Evolutionary conservation across 106 monocot species (phyloP).

Genomic region (Dendrobium nobile): DNA sequence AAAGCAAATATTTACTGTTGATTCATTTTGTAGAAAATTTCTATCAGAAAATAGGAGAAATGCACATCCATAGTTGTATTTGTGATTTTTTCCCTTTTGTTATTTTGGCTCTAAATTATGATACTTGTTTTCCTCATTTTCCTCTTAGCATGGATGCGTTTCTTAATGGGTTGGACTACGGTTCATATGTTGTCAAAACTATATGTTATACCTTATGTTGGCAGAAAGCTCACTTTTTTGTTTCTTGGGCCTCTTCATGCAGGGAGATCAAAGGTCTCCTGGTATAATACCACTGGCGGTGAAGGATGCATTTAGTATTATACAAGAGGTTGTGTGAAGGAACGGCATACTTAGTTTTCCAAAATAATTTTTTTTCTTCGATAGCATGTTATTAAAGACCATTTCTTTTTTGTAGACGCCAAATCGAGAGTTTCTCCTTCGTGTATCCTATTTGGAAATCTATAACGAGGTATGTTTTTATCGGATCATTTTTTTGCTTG

Average conservation of each 20-base stretch:
- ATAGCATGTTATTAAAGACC: slow-evolving; percentile 6
- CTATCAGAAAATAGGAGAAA: neutral
- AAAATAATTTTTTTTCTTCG: neutral
- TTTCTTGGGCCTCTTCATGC: slow-evolving; percentile 13
- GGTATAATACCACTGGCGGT: slow-evolving; percentile 97
- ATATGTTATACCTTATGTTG: neutral
- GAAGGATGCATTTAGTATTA: slow-evolving; percentile 94
- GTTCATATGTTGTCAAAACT: neutral
- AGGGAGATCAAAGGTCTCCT: slow-evolving; percentile 99
- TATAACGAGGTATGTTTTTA: slow-evolving; percentile 78
- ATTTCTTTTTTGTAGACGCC: slow-evolving; percentile 52
- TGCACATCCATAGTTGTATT: neutral
- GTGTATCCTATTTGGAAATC: slow-evolving; percentile 96
- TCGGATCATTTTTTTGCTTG: neutral
- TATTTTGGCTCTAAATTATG: neutral
- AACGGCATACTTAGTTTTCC: neutral
- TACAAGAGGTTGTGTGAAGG: slow-evolving; percentile 65
- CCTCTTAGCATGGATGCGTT: neutral
- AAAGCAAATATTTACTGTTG: neutral
- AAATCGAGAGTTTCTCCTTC: slow-evolving; percentile 88
- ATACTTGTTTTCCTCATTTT: neutral
- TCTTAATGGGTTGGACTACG: neutral
- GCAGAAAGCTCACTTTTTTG: neutral
- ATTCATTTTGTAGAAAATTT: neutral
- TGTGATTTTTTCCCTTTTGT: neutral